Conservation (phyloP, 768 basidiomycete species). For the Kwoniella europaea region DNA sequence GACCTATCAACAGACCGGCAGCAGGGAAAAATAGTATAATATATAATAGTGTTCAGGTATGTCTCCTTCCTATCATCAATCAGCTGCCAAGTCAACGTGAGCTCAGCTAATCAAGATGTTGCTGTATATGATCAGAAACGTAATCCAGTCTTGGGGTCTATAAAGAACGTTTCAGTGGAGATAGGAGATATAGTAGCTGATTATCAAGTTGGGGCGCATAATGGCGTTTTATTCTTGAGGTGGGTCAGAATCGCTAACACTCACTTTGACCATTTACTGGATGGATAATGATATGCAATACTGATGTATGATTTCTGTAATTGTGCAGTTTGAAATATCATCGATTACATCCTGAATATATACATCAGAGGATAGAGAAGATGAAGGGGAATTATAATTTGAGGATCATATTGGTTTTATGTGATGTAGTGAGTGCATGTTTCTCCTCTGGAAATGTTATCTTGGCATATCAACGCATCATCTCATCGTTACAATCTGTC, state of each 20-base stretch:
- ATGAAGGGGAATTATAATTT: conserved; percentile 81
- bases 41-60: conserved; percentile 54
- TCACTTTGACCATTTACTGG: background rate
- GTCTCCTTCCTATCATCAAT: conserved; percentile 4
- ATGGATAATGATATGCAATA: background rate
- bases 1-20: conserved; percentile 43
- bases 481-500: no score
- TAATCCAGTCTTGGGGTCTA: conserved; percentile 84
- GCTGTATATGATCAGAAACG: conserved; percentile 64
- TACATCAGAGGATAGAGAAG: conserved; percentile 85
- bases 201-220: conserved; percentile 93
- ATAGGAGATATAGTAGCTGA: conserved; percentile 92
- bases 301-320: background rate
- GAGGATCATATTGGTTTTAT: conserved; percentile 82
- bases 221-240: conserved; percentile 92
- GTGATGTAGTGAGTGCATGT: conserved; percentile 75
- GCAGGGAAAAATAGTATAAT: conserved; percentile 54
- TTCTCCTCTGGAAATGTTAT: conserved; percentile 31
- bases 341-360: conserved; percentile 95
- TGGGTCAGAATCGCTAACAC: conserved; percentile 45
- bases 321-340: conserved; percentile 81
- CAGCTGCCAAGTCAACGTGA: background rate
- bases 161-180: conserved; percentile 88
- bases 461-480: background rate
- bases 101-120: no score